Evolutionary conservation across 1,139 yeast species (phyloP), one percentile per base, ranked within the genome.

Genomic region (Saccharomycopsis crataegensis): DNA sequence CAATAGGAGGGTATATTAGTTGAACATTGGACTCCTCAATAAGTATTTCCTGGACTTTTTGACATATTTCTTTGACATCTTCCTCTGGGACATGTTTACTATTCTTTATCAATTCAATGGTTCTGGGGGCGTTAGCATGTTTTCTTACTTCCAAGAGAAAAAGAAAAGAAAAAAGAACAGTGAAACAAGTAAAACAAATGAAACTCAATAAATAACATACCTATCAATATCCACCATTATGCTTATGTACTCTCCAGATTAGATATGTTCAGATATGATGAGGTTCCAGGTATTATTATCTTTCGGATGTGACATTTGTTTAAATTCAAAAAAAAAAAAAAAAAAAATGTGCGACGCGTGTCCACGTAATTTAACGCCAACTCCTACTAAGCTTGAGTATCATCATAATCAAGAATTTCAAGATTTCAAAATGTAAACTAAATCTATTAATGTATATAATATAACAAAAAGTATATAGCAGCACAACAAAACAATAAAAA

Each of bases 21-120:
- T 91, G 96, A 49, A 93, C 96, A 67, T 94, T 93, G 60, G 91
- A 86, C 72, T 94, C 99, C 61, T 80, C 83, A 66, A 90, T 91
- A 61, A 93, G 75, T 45, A 93, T 83, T 60, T 93, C 98, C 63
- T 89, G 87, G n/a, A 96, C 96, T 78, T 86, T 85, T 57, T 80
- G 78, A 67, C 99, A 93, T 59, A 93, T 76, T 63, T 79, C 79
- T 64, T 83, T 82, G 48, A 94, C 95, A 57, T 88, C 91, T 44
- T 79, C 79, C 67, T 93, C 98, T 17, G 86, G 75, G 58, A 93
- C 76, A 33, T 93, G 94, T 70, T 88, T 86, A 70, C 97, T 91
- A 61, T 83, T 78, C 57, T 78, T 73, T 61, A 88, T 74, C 60
- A 77, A 74, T 57, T 79, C 84, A 57, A 88, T 83, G 36, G 58